Percentiles rank a stretch among this genome's conserved stretches.
phyloP scores from a whole-genome alignment of 352 stramenopile genomes.

The Phytopythium mirpurense region DNA sequence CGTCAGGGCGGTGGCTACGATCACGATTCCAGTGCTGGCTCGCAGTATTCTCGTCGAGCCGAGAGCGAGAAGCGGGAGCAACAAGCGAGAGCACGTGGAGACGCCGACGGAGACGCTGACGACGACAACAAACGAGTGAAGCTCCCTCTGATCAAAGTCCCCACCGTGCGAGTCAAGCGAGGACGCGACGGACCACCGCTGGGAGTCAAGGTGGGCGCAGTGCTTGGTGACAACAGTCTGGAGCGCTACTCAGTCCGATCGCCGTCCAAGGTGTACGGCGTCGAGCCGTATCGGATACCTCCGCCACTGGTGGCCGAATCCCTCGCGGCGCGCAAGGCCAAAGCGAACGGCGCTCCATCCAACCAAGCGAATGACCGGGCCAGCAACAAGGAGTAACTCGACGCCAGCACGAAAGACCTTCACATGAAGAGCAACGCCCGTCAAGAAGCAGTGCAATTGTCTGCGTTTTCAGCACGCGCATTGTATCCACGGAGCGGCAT shows the following conservation, averaged over 20 bases:
- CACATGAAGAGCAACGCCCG: background rate
- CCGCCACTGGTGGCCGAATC: background rate
- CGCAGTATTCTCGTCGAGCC: background rate
- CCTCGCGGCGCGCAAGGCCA: background rate
- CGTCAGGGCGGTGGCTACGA: too few relatives aligned
- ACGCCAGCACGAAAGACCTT: too few relatives aligned
- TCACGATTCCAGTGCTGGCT: background rate
- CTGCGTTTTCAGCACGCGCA: too few relatives aligned
- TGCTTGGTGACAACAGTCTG: background rate
- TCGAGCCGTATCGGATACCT: constrained; percentile 2
- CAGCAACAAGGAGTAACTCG: background rate
- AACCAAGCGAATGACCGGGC: background rate
- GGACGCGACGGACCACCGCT: background rate
- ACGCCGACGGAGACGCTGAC: background rate
- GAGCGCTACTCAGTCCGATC: background rate
- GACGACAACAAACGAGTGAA: background rate
- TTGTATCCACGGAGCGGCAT: background rate
- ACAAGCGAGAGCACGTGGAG: background rate
- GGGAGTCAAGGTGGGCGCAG: background rate
- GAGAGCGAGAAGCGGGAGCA: background rate
- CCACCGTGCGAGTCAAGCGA: background rate
- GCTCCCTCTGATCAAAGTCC: background rate
- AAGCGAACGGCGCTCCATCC: background rate
- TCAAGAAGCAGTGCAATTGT: background rate
- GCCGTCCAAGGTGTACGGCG: background rate